Evolutionary conservation across 1,139 yeast species (phyloP).

Genomic region (Spencermartinsiella ligniputridi): DNA sequence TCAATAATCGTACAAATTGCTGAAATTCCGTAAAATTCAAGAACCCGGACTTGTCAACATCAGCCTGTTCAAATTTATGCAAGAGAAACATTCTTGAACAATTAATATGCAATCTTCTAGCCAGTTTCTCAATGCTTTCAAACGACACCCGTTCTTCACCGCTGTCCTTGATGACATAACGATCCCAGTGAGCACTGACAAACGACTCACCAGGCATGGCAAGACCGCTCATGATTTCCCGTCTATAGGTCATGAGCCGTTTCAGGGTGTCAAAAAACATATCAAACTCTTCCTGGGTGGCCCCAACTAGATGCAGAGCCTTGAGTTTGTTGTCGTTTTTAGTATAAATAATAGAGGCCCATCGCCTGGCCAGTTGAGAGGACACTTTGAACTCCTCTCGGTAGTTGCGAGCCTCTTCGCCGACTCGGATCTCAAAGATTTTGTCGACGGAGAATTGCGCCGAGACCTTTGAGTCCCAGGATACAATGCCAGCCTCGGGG

Average conservation of each 20-base stretch:
- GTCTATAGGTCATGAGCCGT: conserved; percentile 44
- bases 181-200: conserved; percentile 54
- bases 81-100: conserved; percentile 42
- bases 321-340: conserved; percentile 47
- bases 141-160: conserved; percentile 50
- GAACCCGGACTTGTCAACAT: conserved; percentile 40
- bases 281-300: conserved; percentile 56
- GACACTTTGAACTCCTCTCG: conserved; percentile 79
- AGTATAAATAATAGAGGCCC: conserved; percentile 77
- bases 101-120: conserved; percentile 66
- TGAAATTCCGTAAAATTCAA: conserved; percentile 71
- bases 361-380: conserved; percentile 56
- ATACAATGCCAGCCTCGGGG: conserved; percentile 41
- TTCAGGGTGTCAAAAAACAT: conserved; percentile 46
- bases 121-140: conserved; percentile 61
- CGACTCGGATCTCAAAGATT: conserved; percentile 62
- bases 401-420: conserved; percentile 71
- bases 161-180: conserved; percentile 40
- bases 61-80: conserved; percentile 48
- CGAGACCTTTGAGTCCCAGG: conserved; percentile 49
- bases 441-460: conserved; percentile 62
- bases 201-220: conserved; percentile 52
- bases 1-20: conserved; percentile 54
- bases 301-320: conserved; percentile 72
- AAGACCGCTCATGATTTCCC: conserved; percentile 50